Evolutionary conservation across 1,284 basidiomycete genomes (phyloP).

Genomic region (Leccinum proliferum): DNA sequence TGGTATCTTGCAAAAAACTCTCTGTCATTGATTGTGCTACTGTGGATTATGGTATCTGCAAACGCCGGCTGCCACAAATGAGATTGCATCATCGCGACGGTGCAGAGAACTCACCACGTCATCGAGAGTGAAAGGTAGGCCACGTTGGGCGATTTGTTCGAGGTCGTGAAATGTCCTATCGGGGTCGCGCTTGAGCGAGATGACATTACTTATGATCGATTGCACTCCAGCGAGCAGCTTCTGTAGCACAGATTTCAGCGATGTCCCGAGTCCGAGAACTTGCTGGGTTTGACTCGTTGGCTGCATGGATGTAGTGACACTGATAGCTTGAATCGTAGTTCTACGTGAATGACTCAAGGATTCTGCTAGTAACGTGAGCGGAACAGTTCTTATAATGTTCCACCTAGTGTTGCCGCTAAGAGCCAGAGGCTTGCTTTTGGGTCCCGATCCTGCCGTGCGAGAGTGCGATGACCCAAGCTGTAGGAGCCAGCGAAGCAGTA

Average conservation of each 20-base stretch:
- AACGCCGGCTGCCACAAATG: conserved; percentile 40
- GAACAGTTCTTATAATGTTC: not conserved
- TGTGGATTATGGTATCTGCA: conserved; percentile 43
- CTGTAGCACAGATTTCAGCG: conserved; percentile 11
- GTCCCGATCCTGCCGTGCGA: too few relatives aligned
- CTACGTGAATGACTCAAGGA: not conserved
- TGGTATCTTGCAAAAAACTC: conserved; percentile 40
- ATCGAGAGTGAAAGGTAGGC: conserved; percentile 13
- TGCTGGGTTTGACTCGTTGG: not conserved
- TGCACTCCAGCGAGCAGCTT: conserved; percentile 13
- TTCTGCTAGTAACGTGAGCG: not conserved
- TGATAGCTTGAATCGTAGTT: not conserved
- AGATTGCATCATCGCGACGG: not conserved
- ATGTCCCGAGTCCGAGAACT: not conserved
- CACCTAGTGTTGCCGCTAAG: not conserved
- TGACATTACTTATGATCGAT: not conserved
- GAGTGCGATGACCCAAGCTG: too few relatives aligned
- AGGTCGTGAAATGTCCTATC: conserved; percentile 12
- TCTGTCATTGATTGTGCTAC: conserved; percentile 52
- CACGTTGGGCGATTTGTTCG: conserved; percentile 20
- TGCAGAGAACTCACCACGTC: conserved; percentile 20
- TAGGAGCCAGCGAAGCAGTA: too few relatives aligned
- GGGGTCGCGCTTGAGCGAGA: not conserved
- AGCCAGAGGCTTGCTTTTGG: too few relatives aligned
- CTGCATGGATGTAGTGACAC: not conserved